Evolutionary conservation across 2,329 filamentous ascomycete species (phyloP).

Genomic region (Fusarium tjaetaba): DNA sequence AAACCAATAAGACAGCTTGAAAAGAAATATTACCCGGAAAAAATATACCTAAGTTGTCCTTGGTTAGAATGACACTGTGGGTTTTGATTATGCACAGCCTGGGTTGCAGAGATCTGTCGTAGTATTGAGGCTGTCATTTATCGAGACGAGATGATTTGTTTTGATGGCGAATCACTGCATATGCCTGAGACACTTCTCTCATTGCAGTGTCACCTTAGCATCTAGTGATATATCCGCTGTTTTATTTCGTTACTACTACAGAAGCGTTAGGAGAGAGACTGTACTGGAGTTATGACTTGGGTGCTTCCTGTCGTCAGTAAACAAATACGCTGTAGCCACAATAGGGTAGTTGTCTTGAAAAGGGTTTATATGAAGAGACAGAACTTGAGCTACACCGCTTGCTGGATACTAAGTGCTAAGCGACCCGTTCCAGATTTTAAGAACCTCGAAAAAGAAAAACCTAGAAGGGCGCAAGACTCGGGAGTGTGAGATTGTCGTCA

Average conservation of each 20-base stretch:
- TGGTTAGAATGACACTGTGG: background rate
- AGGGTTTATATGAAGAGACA: background rate
- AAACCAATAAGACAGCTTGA: background rate
- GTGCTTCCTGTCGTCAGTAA: background rate
- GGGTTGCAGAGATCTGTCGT: background rate
- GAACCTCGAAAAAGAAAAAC: background rate
- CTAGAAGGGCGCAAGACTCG: background rate
- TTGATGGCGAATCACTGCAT: too few species aligned
- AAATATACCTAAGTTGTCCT: background rate
- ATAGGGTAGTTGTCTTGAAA: background rate
- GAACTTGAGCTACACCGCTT: background rate
- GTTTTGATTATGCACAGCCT: background rate
- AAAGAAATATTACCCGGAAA: background rate
- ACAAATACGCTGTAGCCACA: background rate
- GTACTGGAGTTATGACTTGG: background rate
- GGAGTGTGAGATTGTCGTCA: background rate
- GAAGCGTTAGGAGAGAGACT: background rate
- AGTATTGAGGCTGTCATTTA: background rate
- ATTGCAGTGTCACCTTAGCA: background rate
- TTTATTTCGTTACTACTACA: background rate
- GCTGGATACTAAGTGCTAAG: background rate
- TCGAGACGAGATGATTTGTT: background rate
- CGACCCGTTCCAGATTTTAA: background rate
- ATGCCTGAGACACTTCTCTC: background rate
- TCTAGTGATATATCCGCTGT: background rate